Conservation (phyloP, 2,329 filamentous ascomycete species). For the Xylaria sp. region DNA sequence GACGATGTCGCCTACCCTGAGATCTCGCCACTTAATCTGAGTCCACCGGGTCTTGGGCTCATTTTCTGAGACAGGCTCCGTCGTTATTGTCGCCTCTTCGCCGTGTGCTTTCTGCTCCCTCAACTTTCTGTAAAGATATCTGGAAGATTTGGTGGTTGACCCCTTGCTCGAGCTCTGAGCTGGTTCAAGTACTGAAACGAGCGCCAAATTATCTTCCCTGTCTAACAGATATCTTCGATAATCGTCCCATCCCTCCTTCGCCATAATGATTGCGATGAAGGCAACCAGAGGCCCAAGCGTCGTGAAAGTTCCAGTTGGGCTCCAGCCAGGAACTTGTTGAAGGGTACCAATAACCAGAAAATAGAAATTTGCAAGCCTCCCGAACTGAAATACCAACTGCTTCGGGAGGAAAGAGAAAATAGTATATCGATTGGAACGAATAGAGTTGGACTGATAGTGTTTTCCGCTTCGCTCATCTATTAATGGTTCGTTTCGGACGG, state of each 20-base stretch:
- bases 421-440: constrained; percentile 85
- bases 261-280: constrained; percentile 82
- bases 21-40: constrained; percentile 72
- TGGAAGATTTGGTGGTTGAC: constrained; percentile 27
- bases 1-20: constrained; percentile 77
- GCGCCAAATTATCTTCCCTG: constrained; percentile 76
- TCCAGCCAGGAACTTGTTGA: constrained; percentile 81
- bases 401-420: constrained; percentile 86
- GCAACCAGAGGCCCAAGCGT: constrained; percentile 78
- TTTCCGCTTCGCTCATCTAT: constrained; percentile 63
- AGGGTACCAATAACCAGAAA: constrained; percentile 86
- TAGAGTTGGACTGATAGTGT: constrained; percentile 68
- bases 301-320: constrained; percentile 79
- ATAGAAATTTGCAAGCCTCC: constrained; percentile 87
- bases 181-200: constrained; percentile 29
- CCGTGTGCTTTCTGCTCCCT: background rate
- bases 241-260: constrained; percentile 92
- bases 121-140: background rate
- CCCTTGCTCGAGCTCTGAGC: constrained; percentile 28
- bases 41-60: constrained; percentile 58
- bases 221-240: constrained; percentile 82
- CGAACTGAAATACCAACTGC: constrained; percentile 86
- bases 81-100: constrained; percentile 6
- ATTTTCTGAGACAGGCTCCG: constrained; percentile 23
- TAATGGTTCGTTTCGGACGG: constrained; percentile 49